phyloP scores from a whole-genome alignment of 208 protist species.

The Acanthamoeba lenticulata region DNA sequence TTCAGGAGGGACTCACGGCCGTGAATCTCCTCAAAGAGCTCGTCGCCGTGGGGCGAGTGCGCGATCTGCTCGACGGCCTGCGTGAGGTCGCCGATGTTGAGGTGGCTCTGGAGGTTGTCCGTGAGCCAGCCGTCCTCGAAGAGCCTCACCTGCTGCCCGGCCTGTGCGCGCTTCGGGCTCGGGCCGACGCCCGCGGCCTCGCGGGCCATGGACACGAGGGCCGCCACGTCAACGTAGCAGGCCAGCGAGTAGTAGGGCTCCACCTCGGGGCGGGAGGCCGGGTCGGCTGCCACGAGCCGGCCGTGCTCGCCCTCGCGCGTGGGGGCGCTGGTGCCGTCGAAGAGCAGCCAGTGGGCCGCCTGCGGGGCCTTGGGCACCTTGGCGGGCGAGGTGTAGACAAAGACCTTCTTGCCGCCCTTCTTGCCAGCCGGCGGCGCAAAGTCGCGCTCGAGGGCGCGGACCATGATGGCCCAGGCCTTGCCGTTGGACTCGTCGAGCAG shows the following conservation, averaged over 20 bases:
- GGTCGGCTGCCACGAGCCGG: not conserved
- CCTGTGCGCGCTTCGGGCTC: not conserved
- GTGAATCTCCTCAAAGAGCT: conserved; percentile 39
- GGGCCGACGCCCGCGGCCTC: not conserved
- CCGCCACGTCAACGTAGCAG: conserved; percentile 14
- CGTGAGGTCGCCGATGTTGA: not conserved
- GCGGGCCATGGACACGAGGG: not conserved
- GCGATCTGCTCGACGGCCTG: conserved; percentile 33
- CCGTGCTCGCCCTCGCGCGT: not conserved
- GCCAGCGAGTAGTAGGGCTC: conserved; percentile 55
- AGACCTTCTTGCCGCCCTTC: not conserved
- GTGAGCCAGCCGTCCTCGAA: conserved; percentile 10
- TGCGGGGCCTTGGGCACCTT: conserved; percentile 12
- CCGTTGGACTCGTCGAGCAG: conserved; percentile 36
- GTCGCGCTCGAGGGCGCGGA: conserved; percentile 8
- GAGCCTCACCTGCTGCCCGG: not conserved
- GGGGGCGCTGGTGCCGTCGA: not conserved
- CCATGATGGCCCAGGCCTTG: conserved; percentile 26
- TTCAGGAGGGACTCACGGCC: conserved; percentile 9
- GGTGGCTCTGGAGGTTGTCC: not conserved
- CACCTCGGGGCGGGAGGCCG: not conserved
- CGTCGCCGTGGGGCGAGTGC: conserved; percentile 21
- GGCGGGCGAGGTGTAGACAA: not conserved
- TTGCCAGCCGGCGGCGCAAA: not conserved
- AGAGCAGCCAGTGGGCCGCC: not conserved